Base-by-base conservation (phyloP, 2,329 filamentous ascomycete species). In the Penicillium sp. region DNA sequence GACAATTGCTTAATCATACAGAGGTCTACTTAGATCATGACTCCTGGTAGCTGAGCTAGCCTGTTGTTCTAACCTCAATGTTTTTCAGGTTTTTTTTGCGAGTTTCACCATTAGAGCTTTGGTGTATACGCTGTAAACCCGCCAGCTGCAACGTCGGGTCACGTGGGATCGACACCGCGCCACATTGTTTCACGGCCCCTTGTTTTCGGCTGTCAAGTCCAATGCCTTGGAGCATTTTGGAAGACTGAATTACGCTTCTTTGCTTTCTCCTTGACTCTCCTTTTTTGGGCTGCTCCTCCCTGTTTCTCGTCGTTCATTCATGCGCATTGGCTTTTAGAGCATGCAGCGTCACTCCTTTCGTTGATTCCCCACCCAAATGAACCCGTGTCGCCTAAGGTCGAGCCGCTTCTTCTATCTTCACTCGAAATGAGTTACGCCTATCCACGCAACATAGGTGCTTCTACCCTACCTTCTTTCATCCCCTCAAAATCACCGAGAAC, bases 371-470 rank as follows among this genome's bases (percentile, higher is more conserved):
- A 35, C 63, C 50, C 55, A 54, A 53, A 49, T 61, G 48, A 50
- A 22, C 48, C 48, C 22, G 22, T 56, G 50, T 49, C 54, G 50
- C 37, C 31, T 26, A 55, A 55, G 54, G 56, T 53, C 37, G 45
- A 65, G 55, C 60, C 55, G 57, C 39, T 39, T 54, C 39, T 39
- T 54, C 29, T 16, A 2, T 16, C 19, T 35, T 26, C 16, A n/a
- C 21, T 22, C 26, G 48, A 39, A 49, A 49, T 75, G 73, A 75
- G 67, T 57, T 74, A 74, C 65, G 65, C 69, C 26, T 74, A 74
- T 52, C 52, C 67, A 49, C 68, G 64, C 27, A 65, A 56, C 51
- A 57, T 64, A n/a, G 60, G 65, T 55, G 60, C 63, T 44, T 60
- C 64, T 55, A 61, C 67, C 19, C 68, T 68, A 47, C 70, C 66